Conservation (phyloP, 1,284 basidiomycete species). For the Pseudozyma flocculosa region DNA sequence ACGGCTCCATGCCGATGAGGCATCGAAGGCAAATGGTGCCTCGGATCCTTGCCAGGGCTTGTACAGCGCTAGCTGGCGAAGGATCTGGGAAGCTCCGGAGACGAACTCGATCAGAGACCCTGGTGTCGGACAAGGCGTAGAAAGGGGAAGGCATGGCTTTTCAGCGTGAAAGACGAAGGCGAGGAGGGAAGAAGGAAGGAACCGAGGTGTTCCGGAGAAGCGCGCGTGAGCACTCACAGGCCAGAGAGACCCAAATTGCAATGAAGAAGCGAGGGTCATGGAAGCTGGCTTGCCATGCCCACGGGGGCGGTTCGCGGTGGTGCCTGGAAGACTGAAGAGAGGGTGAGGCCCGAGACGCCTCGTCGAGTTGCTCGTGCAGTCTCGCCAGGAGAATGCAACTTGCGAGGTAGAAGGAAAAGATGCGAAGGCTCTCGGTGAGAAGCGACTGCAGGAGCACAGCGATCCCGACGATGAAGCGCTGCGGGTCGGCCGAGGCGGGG, state of each 20-base stretch:
- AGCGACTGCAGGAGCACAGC: conserved; percentile 28
- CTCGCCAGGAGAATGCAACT: conserved; percentile 32
- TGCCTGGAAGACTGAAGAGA: too few species aligned
- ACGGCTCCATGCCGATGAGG: too few species aligned
- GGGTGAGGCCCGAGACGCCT: too few species aligned
- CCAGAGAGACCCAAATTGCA: conserved; percentile 25
- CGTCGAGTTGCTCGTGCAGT: conserved; percentile 5
- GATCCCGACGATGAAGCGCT: conserved; percentile 15
- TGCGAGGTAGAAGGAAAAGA: conserved; percentile 32
- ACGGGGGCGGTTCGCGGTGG: conserved; percentile 11
- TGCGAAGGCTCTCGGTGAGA: conserved; percentile 20
- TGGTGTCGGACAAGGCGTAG: too few species aligned
- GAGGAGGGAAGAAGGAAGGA: too few species aligned
- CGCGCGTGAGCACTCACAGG: conserved; percentile 2
- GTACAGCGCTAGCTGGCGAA: conserved; percentile 31
- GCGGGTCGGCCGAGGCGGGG: conserved; percentile 6
- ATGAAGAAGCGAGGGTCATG: conserved; percentile 33
- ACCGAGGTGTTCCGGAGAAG: too few species aligned
- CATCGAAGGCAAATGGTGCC: too few species aligned
- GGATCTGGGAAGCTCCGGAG: conserved; percentile 28
- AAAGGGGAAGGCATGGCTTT: too few species aligned
- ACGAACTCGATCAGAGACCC: conserved; percentile 24
- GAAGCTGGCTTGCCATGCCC: conserved; percentile 30
- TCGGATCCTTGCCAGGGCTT: conserved; percentile 4
- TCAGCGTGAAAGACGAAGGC: too few species aligned